A percentile compares a stretch with the other conserved stretches of the same genome.
These are phyloP conservation scores for Trichoderma atrobrunneum DNA, from an alignment of 2,329 filamentous ascomycete genomes.

Conservation along the genomic window DNA sequence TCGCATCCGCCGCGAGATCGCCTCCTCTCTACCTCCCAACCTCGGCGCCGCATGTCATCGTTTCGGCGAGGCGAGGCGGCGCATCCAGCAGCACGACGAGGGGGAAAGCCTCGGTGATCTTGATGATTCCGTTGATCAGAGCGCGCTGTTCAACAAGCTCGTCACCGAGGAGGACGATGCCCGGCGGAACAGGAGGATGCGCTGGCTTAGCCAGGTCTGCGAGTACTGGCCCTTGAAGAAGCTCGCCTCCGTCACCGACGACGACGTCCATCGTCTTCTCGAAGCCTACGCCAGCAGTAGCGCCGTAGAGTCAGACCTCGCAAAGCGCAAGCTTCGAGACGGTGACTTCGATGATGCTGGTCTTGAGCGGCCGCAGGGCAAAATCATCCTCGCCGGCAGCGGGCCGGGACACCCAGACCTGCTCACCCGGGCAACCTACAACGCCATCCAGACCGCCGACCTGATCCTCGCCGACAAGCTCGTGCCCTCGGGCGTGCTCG, in stretches of 20 bases:
- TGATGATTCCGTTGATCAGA: slow-evolving; percentile 69
- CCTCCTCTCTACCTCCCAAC: slow-evolving; percentile 69
- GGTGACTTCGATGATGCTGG: slow-evolving; percentile 22
- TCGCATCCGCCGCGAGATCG: slow-evolving; percentile 83
- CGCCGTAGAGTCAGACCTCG: slow-evolving; percentile 17
- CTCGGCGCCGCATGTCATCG: slow-evolving; percentile 75
- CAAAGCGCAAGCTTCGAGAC: background rate
- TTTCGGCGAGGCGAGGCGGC: slow-evolving; percentile 68
- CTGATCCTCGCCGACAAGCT: slow-evolving; percentile 84
- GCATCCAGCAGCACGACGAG: slow-evolving; percentile 76
- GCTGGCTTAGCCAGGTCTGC: slow-evolving; percentile 94
- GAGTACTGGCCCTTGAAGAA: slow-evolving; percentile 95
- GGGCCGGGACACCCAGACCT: slow-evolving; percentile 92
- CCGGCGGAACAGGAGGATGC: slow-evolving; percentile 78
- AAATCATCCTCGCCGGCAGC: slow-evolving; percentile 84
- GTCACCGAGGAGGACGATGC: slow-evolving; percentile 71
- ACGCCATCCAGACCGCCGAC: slow-evolving; percentile 71
- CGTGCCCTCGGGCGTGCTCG: slow-evolving; percentile 78
- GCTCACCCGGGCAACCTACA: slow-evolving; percentile 77
- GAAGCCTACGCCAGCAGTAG: slow-evolving; percentile 57
- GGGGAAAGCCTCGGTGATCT: slow-evolving; percentile 55
- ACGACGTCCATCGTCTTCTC: slow-evolving; percentile 75
- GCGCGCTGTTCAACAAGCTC: slow-evolving; percentile 78
- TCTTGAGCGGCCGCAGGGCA: slow-evolving; percentile 48
- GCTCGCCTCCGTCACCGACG: slow-evolving; percentile 74